Evolutionary conservation across 129 eudicot species (phyloP).

Genomic region (Chrysanthemum seticuspe): DNA sequence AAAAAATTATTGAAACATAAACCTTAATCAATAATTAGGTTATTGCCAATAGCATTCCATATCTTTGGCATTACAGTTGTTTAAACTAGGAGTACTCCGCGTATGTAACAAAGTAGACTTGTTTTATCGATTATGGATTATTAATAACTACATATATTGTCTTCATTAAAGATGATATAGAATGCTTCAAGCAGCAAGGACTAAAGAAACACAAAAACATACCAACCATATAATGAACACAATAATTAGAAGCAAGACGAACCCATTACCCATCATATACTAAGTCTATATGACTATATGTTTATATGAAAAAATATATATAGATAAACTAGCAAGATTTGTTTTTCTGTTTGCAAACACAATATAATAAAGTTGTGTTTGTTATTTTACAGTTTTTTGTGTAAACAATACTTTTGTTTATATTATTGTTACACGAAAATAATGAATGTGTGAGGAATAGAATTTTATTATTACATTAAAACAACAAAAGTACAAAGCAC

Average conservation of each 20-base stretch:
- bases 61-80: too few relatives aligned
- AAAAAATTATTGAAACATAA: background rate
- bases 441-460: background rate
- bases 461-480: too few relatives aligned
- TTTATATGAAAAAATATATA: too few relatives aligned
- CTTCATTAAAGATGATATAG: background rate
- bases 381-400: background rate
- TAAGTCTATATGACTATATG: too few relatives aligned
- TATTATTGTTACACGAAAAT: constrained; percentile 2
- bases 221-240: background rate
- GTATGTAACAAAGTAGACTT: background rate
- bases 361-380: constrained; percentile 9
- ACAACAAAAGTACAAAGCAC: too few relatives aligned
- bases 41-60: too few relatives aligned
- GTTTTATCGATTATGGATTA: background rate
- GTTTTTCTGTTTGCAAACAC: constrained; percentile 19
- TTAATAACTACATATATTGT: background rate
- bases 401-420: background rate
- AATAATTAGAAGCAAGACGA: background rate
- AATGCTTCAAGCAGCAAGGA: background rate
- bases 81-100: too few relatives aligned
- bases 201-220: background rate
- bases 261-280: too few relatives aligned
- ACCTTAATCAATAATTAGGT: background rate
- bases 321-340: background rate